Conservation (phyloP, 768 basidiomycete genomes). For the Brasilioporus rufonigricans region DNA sequence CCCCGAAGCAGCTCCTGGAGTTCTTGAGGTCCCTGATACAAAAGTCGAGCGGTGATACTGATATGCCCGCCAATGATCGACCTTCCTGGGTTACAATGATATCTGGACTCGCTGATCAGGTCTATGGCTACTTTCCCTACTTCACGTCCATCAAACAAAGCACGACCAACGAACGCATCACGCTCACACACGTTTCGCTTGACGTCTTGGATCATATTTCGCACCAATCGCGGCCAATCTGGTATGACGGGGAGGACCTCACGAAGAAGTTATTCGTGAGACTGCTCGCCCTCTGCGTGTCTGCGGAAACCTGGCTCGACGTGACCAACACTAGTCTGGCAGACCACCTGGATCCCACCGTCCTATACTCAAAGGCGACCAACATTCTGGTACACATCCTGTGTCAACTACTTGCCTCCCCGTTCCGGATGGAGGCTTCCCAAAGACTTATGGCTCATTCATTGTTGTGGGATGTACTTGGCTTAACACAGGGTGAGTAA, state of each 20-base stretch:
- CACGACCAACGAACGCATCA: slow-evolving; percentile 55
- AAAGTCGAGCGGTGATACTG: slow-evolving; percentile 33
- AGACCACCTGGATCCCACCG: slow-evolving; percentile 43
- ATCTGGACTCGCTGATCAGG: slow-evolving; percentile 49
- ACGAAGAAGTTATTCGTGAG: slow-evolving; percentile 49
- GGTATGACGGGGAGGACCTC: slow-evolving; percentile 42
- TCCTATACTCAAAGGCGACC: slow-evolving; percentile 48
- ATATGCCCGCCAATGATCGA: slow-evolving; percentile 34
- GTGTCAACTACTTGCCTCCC: slow-evolving; percentile 30
- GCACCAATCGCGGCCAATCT: slow-evolving; percentile 50
- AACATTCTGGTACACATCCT: slow-evolving; percentile 45
- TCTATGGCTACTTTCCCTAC: slow-evolving; percentile 54
- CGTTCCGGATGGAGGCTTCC: slow-evolving; percentile 17
- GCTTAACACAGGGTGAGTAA: slow-evolving; percentile 8
- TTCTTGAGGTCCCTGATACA: slow-evolving; percentile 41
- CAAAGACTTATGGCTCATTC: slow-evolving; percentile 20
- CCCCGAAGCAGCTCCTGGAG: slow-evolving; percentile 40
- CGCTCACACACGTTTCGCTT: slow-evolving; percentile 51
- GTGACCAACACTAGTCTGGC: slow-evolving; percentile 38
- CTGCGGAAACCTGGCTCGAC: slow-evolving; percentile 60
- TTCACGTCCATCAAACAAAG: slow-evolving; percentile 51
- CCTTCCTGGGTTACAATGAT: slow-evolving; percentile 51
- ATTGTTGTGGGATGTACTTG: slow-evolving; percentile 22
- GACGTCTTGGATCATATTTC: slow-evolving; percentile 53
- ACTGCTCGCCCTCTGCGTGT: slow-evolving; percentile 51